Percentiles rank a stretch among this genome's conserved stretches.
Conservation (phyloP, 176 grass and related monocot genomes). For the Metroxylon sagu region DNA sequence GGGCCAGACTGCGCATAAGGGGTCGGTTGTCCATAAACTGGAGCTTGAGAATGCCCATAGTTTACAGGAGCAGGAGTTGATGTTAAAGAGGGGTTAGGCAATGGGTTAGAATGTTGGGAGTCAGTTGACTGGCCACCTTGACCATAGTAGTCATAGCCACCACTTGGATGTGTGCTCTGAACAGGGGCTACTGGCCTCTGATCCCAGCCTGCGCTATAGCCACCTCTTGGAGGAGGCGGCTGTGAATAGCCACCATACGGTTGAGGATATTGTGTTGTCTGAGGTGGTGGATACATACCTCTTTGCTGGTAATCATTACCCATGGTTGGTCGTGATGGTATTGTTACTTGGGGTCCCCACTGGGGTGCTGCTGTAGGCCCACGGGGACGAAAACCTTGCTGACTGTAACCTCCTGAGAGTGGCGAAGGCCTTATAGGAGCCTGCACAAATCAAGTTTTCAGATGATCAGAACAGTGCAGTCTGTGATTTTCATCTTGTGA, state of each 20-base stretch:
- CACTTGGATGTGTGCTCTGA: constrained; percentile 34
- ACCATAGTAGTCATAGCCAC: constrained; percentile 57
- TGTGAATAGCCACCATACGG: constrained; percentile 48
- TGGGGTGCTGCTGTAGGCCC: constrained; percentile 43
- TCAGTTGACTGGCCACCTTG: constrained; percentile 43
- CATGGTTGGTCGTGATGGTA: constrained; percentile 3
- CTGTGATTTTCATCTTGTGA: no score
- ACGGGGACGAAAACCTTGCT: constrained; percentile 39
- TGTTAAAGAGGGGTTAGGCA: constrained; percentile 36
- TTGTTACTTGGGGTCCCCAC: constrained; percentile 46
- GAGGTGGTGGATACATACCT: constrained; percentile 56
- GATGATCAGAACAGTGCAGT: no score
- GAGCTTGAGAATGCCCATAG: constrained; percentile 45
- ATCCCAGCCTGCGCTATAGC: constrained; percentile 41
- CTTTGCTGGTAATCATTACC: constrained; percentile 64
- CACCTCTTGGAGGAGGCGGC: constrained; percentile 42
- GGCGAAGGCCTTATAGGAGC: constrained; percentile 25
- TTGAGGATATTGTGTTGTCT: constrained; percentile 40
- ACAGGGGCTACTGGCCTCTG: constrained; percentile 48
- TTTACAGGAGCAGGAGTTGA: constrained; percentile 25
- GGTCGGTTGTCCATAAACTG: constrained; percentile 59
- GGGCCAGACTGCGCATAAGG: constrained; percentile 47
- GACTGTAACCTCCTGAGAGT: constrained; percentile 47
- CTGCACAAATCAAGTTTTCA: constrained; percentile 30
- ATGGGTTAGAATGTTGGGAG: constrained; percentile 25